Evolutionary conservation across 805 yeast species (phyloP).

Genomic region (Yarrowia sp.): DNA sequence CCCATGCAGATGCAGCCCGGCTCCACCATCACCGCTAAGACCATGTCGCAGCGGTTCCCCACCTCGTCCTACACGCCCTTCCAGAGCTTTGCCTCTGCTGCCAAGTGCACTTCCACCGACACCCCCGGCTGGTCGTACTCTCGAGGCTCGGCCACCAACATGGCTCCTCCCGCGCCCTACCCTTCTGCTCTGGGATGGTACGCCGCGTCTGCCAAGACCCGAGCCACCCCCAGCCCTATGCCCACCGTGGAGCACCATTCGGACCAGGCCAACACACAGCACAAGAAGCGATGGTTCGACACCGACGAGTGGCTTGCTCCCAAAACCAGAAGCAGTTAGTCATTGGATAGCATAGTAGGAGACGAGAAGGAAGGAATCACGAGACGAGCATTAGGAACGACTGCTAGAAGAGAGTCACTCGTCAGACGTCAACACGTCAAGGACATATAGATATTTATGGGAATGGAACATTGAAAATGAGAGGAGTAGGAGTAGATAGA

Average conservation of each 20-base stretch:
- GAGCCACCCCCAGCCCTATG: constrained; percentile 35
- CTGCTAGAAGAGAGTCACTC: too few relatives aligned
- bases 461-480: constrained; percentile 22
- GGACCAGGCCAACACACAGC: constrained; percentile 32
- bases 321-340: constrained; percentile 22
- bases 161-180: constrained; percentile 60
- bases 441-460: constrained; percentile 39
- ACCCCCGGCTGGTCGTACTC: constrained; percentile 89
- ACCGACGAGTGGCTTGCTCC: constrained; percentile 36
- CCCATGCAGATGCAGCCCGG: constrained; percentile 95
- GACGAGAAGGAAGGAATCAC: neutral
- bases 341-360: neutral
- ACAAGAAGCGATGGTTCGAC: constrained; percentile 36
- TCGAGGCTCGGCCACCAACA: constrained; percentile 66
- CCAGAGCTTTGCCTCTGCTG: constrained; percentile 56
- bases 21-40: constrained; percentile 61
- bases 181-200: constrained; percentile 44
- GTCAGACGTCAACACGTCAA: neutral
- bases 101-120: constrained; percentile 63
- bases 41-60: constrained; percentile 63
- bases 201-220: constrained; percentile 41
- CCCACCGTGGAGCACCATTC: constrained; percentile 22
- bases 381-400: neutral
- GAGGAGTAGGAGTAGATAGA: neutral
- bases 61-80: constrained; percentile 72